Evolutionary conservation across 2,329 filamentous ascomycete genomes (phyloP).

Genomic region (Gremmenia infestans): DNA sequence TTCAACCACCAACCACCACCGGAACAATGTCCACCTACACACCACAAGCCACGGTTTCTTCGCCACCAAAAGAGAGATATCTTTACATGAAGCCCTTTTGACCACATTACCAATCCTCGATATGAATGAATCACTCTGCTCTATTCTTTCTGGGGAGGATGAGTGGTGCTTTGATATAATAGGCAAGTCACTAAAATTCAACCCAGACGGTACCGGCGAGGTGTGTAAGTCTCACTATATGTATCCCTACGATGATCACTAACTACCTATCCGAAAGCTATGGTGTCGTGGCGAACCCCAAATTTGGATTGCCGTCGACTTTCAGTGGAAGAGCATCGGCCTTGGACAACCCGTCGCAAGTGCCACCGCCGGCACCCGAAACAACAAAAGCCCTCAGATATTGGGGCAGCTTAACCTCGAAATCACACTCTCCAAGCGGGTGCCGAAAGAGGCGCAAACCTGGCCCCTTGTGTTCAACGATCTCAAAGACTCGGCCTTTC

Average conservation of each 20-base stretch:
- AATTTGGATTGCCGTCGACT: neutral
- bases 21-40: too few species aligned
- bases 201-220: constrained; percentile 25
- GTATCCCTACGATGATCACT: neutral
- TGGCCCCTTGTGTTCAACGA: neutral
- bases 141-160: constrained; percentile 21
- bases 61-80: too few species aligned
- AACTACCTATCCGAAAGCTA: constrained; percentile 4
- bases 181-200: constrained; percentile 24
- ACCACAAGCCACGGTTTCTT: too few species aligned
- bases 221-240: constrained; percentile 10
- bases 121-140: constrained; percentile 27
- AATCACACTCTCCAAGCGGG: neutral
- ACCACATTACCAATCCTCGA: constrained; percentile 1
- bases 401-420: neutral
- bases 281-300: neutral
- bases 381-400: neutral
- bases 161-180: constrained; percentile 21
- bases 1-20: too few species aligned
- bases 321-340: neutral
- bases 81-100: neutral
- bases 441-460: neutral
- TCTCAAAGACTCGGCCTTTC: neutral
- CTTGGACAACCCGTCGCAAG: neutral
- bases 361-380: neutral